These are phyloP conservation scores for Stentor coeruleus DNA, from an alignment of 73 alveolate species.

Conservation along the genomic window DNA sequence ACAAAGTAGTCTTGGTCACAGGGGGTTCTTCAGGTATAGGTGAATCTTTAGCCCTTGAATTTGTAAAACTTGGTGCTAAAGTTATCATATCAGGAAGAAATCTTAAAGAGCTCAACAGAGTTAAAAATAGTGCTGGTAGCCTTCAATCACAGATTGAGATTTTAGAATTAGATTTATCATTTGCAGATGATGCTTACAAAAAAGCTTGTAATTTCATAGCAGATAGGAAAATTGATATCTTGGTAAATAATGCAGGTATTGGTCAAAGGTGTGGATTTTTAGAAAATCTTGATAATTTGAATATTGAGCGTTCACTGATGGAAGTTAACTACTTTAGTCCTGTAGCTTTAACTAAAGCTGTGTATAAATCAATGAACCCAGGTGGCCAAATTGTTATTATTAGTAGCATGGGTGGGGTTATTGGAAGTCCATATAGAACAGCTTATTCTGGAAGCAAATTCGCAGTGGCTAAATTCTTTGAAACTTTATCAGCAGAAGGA, in stretches of 20 bases:
- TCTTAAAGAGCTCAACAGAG: constrained; percentile 27
- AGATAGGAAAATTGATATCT: constrained; percentile 26
- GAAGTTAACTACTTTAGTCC: constrained; percentile 29
- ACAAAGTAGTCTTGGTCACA: constrained; percentile 38
- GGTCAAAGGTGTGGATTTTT: constrained; percentile 28
- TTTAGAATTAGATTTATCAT: neutral
- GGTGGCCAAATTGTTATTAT: constrained; percentile 33
- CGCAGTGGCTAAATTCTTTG: constrained; percentile 30
- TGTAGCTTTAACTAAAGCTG: constrained; percentile 34
- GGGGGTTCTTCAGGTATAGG: constrained; percentile 49
- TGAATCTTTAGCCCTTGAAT: constrained; percentile 26
- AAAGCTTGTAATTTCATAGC: neutral
- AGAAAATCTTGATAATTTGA: constrained; percentile 9
- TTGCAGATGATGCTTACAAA: neutral
- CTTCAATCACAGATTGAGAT: neutral
- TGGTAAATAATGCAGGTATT: constrained; percentile 39
- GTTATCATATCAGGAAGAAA: constrained; percentile 34
- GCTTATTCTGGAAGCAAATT: constrained; percentile 32
- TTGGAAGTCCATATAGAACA: constrained; percentile 30
- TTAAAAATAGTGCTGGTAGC: neutral
- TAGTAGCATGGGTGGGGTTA: constrained; percentile 35
- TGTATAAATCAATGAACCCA: neutral
- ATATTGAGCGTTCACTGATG: constrained; percentile 5
- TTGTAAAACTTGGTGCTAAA: constrained; percentile 24
- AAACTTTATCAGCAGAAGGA: constrained; percentile 29